Conservation (phyloP, 148 eudicot genomes). For the Rhododendron ovatum region DNA sequence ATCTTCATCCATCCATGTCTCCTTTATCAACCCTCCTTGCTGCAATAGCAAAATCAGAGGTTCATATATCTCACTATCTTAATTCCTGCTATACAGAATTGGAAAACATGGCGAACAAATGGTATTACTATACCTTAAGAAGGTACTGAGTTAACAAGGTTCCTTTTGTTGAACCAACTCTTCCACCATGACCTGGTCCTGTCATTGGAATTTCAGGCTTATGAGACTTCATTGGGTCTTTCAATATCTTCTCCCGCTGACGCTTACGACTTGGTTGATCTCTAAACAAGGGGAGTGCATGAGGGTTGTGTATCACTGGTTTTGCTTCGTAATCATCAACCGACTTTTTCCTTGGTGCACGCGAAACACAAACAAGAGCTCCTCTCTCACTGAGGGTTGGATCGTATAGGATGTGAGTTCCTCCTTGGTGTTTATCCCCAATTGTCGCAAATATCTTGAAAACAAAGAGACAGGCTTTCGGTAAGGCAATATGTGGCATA, state of each 20-base stretch:
- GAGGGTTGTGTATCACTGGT: conserved; percentile 93
- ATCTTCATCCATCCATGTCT: conserved; percentile 99
- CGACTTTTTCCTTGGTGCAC: conserved; percentile 93
- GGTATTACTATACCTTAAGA: conserved; percentile 61
- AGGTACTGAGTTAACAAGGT: conserved; percentile 95
- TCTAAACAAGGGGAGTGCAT: conserved; percentile 91
- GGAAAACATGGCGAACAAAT: not conserved
- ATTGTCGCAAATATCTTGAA: conserved; percentile 68
- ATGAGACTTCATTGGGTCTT: conserved; percentile 91
- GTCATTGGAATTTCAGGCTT: conserved; percentile 90
- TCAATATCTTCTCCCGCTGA: conserved; percentile 82
- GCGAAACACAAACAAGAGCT: conserved; percentile 95
- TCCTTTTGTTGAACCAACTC: conserved; percentile 88
- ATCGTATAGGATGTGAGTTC: conserved; percentile 85
- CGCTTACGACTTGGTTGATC: conserved; percentile 97
- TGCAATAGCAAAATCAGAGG: conserved; percentile 31
- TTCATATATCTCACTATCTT: not conserved
- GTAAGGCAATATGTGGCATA: not conserved
- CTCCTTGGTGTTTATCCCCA: conserved; percentile 91
- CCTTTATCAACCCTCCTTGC: conserved; percentile 97
- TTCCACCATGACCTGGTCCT: conserved; percentile 96
- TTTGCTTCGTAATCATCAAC: conserved; percentile 74
- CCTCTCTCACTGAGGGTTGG: conserved; percentile 93
- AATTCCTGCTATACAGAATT: not conserved
- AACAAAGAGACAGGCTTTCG: conserved; percentile 2